Percentiles rank a stretch among this genome's conserved stretches.
phyloP scores from a whole-genome alignment of 2,329 filamentous ascomycete genomes.

The Tolypocladium tundrense region DNA sequence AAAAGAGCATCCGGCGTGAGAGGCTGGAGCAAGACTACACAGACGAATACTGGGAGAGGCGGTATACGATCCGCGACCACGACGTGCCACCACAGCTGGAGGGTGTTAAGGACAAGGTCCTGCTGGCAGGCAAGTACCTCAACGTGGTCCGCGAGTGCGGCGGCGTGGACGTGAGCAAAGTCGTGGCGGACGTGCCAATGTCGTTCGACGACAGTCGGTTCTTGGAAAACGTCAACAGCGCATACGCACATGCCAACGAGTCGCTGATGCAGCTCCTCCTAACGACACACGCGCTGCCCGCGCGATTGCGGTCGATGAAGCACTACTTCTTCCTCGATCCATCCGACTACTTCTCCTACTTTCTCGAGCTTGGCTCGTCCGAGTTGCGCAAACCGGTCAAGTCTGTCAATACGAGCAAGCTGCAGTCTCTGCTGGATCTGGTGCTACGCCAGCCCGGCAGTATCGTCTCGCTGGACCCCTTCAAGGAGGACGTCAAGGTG shows the following conservation, averaged over 20 bases:
- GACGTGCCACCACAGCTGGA: slow-evolving; percentile 89
- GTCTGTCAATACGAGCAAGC: slow-evolving; percentile 80
- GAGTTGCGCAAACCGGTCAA: slow-evolving; percentile 87
- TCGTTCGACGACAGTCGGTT: slow-evolving; percentile 90
- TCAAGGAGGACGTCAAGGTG: slow-evolving; percentile 97
- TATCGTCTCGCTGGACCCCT: slow-evolving; percentile 86
- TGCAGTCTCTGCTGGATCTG: slow-evolving; percentile 91
- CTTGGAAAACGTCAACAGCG: slow-evolving; percentile 88
- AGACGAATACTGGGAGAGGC: slow-evolving; percentile 97
- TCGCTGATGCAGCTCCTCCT: slow-evolving; percentile 84
- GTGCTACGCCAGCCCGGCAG: slow-evolving; percentile 94
- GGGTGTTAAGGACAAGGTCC: slow-evolving; percentile 83
- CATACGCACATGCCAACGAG: slow-evolving; percentile 91
- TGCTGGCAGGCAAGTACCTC: slow-evolving; percentile 92
- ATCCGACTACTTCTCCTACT: slow-evolving; percentile 97
- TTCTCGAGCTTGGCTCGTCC: slow-evolving; percentile 81
- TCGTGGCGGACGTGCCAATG: slow-evolving; percentile 75
- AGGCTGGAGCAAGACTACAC: slow-evolving; percentile 92
- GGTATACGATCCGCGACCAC: slow-evolving; percentile 87
- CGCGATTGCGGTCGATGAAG: slow-evolving; percentile 80
- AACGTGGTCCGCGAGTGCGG: slow-evolving; percentile 97
- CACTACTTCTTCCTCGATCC: slow-evolving; percentile 99
- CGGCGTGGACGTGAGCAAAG: slow-evolving; percentile 86
- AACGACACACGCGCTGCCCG: slow-evolving; percentile 84
- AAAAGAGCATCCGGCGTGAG: slow-evolving; percentile 88